These are phyloP conservation scores for Tetrapisispora taiwanensis DNA, from an alignment of 805 yeast species.

Conservation along the genomic window DNA sequence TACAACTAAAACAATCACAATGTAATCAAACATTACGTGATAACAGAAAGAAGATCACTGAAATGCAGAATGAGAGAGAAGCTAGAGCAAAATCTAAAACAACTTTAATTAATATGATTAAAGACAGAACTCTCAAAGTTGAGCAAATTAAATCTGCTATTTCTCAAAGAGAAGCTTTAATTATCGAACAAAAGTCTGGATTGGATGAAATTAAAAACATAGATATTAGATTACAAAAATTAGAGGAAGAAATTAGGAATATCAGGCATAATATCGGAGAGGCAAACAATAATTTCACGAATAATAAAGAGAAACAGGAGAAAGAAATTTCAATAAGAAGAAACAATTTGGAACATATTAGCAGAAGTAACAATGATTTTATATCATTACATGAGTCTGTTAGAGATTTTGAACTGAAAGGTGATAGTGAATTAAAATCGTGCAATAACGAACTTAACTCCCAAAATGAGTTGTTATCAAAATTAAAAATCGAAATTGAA, in stretches of 20 bases:
- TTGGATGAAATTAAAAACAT: constrained; percentile 9
- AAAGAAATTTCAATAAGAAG: background rate
- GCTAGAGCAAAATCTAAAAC: constrained; percentile 14
- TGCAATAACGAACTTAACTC: constrained; percentile 15
- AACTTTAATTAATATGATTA: constrained; percentile 12
- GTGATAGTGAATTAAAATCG: constrained; percentile 7
- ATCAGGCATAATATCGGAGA: constrained; percentile 4
- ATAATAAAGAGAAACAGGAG: constrained; percentile 1
- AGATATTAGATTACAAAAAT: constrained; percentile 4
- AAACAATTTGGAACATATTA: background rate
- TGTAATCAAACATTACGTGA: constrained; percentile 15
- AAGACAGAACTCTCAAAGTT: constrained; percentile 14
- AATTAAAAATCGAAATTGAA: constrained; percentile 11
- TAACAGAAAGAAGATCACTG: constrained; percentile 16
- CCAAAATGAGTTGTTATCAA: background rate
- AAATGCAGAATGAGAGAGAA: constrained; percentile 21
- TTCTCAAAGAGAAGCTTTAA: constrained; percentile 8
- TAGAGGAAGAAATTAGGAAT: constrained; percentile 6
- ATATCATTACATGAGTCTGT: constrained; percentile 3
- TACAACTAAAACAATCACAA: constrained; percentile 14
- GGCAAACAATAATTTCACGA: constrained; percentile 1
- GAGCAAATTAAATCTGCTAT: constrained; percentile 19
- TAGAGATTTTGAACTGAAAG: constrained; percentile 7
- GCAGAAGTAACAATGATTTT: background rate
- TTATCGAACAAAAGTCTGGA: constrained; percentile 8